These are phyloP conservation scores for Thalassiosira hispida DNA, from an alignment of 352 stramenopile genomes.

Conservation along the genomic window DNA sequence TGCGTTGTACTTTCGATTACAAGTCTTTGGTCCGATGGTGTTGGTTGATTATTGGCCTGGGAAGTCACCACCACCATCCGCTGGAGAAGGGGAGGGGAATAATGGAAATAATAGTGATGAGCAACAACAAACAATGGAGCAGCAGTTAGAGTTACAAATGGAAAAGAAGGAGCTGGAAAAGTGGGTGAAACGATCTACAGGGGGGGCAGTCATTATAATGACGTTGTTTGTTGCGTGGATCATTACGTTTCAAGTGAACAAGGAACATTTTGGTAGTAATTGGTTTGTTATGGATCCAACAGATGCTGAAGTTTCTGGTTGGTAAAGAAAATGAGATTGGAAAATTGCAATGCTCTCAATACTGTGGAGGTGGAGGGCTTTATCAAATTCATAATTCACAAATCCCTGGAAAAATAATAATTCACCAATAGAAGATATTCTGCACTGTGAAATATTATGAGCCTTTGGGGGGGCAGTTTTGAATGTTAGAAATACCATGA, in stretches of 20 bases:
- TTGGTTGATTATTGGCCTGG: conserved; percentile 59
- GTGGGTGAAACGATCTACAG: conserved; percentile 72
- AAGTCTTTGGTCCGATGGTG: conserved; percentile 40
- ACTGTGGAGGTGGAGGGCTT: no score
- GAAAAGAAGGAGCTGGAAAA: conserved; percentile 44
- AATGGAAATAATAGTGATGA: not conserved
- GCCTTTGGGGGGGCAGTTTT: no score
- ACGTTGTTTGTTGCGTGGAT: conserved; percentile 72
- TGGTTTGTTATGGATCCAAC: conserved; percentile 71
- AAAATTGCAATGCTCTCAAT: no score
- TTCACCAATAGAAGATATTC: no score
- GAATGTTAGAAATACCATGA: no score
- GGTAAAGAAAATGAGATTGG: conserved; percentile 48
- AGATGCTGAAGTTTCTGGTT: conserved; percentile 66
- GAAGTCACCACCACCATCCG: conserved; percentile 9
- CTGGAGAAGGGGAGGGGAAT: conserved; percentile 3
- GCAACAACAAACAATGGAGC: conserved; percentile 12
- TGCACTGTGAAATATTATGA: no score
- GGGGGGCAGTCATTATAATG: conserved; percentile 52
- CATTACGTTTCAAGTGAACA: conserved; percentile 70
- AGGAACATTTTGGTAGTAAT: conserved; percentile 60
- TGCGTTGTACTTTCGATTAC: conserved; percentile 58
- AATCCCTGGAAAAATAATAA: no score
- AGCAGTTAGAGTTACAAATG: conserved; percentile 19
- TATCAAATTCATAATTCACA: no score